phyloP scores from a whole-genome alignment of 805 yeast species.

The Debaryomyces maramus region DNA sequence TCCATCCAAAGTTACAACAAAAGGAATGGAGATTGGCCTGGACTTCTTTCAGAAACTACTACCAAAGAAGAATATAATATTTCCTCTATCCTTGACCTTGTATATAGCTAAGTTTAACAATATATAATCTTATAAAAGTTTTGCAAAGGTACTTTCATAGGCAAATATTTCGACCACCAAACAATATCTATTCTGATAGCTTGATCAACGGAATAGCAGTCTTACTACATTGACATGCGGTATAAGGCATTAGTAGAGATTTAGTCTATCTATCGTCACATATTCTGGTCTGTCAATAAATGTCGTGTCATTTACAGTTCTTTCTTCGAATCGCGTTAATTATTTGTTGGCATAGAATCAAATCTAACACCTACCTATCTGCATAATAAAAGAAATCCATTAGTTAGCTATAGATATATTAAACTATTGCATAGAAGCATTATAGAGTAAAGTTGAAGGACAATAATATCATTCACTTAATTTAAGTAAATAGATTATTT shows the following conservation, averaged over 20 bases:
- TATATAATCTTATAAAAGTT: no score
- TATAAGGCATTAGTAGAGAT: no score
- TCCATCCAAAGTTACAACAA: constrained; percentile 41
- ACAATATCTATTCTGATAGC: no score
- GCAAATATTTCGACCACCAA: no score
- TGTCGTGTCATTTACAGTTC: no score
- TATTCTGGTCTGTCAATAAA: no score
- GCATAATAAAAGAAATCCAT: background rate
- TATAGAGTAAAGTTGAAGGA: background rate
- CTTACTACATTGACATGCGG: no score
- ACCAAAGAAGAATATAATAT: constrained; percentile 33
- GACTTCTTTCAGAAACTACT: constrained; percentile 52
- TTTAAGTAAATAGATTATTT: background rate
- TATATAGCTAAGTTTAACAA: background rate
- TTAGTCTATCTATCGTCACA: no score
- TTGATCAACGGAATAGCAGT: no score
- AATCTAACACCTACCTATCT: no score
- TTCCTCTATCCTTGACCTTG: no score
- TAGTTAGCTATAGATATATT: background rate
- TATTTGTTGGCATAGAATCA: background rate
- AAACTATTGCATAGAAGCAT: background rate
- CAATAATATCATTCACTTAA: background rate
- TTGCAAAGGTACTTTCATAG: no score
- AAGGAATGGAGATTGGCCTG: constrained; percentile 70
- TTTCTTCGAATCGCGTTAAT: background rate